Evolutionary conservation across 768 basidiomycete species (phyloP).

Genomic region (Cystobasidium onofrii): DNA sequence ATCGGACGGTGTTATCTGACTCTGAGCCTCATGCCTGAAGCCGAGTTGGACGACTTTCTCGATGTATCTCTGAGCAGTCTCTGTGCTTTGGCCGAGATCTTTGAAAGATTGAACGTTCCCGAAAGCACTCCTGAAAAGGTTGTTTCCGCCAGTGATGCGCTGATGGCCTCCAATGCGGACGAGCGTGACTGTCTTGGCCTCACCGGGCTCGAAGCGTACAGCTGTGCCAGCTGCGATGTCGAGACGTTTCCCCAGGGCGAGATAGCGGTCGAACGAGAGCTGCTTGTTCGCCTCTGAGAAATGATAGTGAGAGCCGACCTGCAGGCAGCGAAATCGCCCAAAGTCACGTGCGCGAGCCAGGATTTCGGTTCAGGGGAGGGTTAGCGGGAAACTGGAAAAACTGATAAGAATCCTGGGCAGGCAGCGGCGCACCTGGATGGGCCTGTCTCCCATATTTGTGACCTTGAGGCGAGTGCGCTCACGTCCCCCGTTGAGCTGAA

Average conservation of each 20-base stretch:
- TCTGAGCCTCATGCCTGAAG: constrained; percentile 51
- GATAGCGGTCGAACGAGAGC: constrained; percentile 70
- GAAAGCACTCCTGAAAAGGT: constrained; percentile 11
- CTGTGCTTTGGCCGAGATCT: constrained; percentile 4
- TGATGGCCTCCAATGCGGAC: constrained; percentile 66
- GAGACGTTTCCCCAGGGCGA: constrained; percentile 73
- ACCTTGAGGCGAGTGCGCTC: constrained; percentile 64
- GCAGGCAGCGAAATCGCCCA: neutral
- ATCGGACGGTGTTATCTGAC: constrained; percentile 49
- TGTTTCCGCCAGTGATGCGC: constrained; percentile 59
- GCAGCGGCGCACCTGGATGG: constrained; percentile 61
- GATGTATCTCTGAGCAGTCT: neutral
- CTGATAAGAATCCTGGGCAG: constrained; percentile 32
- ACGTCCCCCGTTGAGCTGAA: constrained; percentile 68
- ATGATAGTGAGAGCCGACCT: constrained; percentile 85
- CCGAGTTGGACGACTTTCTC: constrained; percentile 7
- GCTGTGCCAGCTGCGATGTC: constrained; percentile 93
- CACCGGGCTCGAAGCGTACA: constrained; percentile 91
- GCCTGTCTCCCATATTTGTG: constrained; percentile 83
- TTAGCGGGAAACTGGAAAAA: no score
- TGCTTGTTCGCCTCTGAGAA: constrained; percentile 81
- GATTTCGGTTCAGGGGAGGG: no score
- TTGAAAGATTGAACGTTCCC: neutral
- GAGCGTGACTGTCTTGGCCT: constrained; percentile 71
- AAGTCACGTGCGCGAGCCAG: neutral